Conservation (phyloP, 2,329 filamentous ascomycete species). For the Moelleriella libera region DNA sequence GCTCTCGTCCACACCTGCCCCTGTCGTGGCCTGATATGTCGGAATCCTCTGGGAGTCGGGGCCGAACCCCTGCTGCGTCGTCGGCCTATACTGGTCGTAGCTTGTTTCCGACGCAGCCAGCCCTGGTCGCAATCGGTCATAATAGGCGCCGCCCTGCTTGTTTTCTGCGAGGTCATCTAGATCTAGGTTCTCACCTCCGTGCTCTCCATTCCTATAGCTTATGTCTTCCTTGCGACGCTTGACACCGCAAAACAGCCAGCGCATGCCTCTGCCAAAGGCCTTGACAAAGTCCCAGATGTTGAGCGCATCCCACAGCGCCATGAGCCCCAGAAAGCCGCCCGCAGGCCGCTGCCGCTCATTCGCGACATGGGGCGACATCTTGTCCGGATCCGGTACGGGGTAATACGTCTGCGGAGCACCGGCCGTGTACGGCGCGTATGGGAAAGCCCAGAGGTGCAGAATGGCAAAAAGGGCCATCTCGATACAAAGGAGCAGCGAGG, state of each 20-base stretch:
- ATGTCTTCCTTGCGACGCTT: slow-evolving; percentile 41
- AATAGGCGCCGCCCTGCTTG: slow-evolving; percentile 7
- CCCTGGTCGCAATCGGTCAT: slow-evolving; percentile 10
- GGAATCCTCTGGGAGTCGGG: slow-evolving; percentile 19
- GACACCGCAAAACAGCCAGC: slow-evolving; percentile 68
- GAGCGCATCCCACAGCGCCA: slow-evolving; percentile 56
- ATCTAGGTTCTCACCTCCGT: slow-evolving; percentile 17
- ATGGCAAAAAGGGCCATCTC: slow-evolving; percentile 75
- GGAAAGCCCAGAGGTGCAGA: slow-evolving; percentile 71
- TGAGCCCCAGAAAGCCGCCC: slow-evolving; percentile 50
- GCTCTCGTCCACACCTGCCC: slow-evolving; percentile 19
- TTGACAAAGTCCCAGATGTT: slow-evolving; percentile 78
- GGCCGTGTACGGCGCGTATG: slow-evolving; percentile 54
- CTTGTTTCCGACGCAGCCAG: background rate
- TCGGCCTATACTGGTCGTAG: slow-evolving; percentile 14
- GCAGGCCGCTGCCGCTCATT: slow-evolving; percentile 35
- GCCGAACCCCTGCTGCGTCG: slow-evolving; percentile 14
- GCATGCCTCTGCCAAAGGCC: slow-evolving; percentile 60
- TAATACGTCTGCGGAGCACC: slow-evolving; percentile 30
- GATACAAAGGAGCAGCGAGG: slow-evolving; percentile 61
- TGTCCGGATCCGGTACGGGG: slow-evolving; percentile 25
- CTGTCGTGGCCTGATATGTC: slow-evolving; percentile 14
- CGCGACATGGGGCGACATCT: slow-evolving; percentile 25
- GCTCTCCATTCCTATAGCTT: slow-evolving; percentile 26
- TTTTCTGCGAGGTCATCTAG: slow-evolving; percentile 22